Base-by-base conservation (phyloP, 352 stramenopile genomes). In the Phytopythium oedochilum region DNA sequence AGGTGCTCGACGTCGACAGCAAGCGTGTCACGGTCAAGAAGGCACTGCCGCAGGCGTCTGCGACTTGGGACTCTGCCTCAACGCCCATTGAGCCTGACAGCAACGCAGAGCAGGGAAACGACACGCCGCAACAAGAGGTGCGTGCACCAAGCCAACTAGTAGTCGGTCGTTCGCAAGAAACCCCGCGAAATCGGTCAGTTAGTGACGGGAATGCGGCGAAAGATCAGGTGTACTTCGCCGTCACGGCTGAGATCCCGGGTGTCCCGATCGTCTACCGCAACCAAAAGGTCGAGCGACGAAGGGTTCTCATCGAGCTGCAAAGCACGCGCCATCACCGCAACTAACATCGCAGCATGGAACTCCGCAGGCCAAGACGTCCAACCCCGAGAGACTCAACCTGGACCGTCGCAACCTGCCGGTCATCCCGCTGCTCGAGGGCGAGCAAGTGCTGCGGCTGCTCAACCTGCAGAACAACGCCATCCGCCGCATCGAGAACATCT, bases 381-480 rank as follows among this genome's bases (percentile, higher is more conserved):
- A 90, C 53, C 81, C 80, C 0, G 87, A 96, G 59, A 78, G 87
- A 2, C 63, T 97, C n/a, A 97, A 96, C 60, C 68, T 97, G 12
- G 89, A 97, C 55, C 75, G 88, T 2, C 70, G 88, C 15, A 88
- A 94, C 43, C 62, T 97, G 11, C 53, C 74, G 8, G 71, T 89
- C 22, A 72, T 92, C n/a, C 83, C 83, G 35, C 54, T 96, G 10
- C 69, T 97, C n/a, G 86, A 97, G 62, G 86, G 88, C 17, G 91
- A 97, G 51, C 75, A 92, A 36, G 85, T 88, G 47, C 71, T 97
- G 12, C 83, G 89, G 3, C 68, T 97, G 3, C 72, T 97, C 25
- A 97, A 97, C 59, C 67, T 95, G 25, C 89, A 97, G 64, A 97
- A 97, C 71, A 97, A 97, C 61, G 53, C 74, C 12, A 96, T 97